Base-by-base conservation (phyloP, 345 rosid genomes). In the Clarkia xantiana region DNA sequence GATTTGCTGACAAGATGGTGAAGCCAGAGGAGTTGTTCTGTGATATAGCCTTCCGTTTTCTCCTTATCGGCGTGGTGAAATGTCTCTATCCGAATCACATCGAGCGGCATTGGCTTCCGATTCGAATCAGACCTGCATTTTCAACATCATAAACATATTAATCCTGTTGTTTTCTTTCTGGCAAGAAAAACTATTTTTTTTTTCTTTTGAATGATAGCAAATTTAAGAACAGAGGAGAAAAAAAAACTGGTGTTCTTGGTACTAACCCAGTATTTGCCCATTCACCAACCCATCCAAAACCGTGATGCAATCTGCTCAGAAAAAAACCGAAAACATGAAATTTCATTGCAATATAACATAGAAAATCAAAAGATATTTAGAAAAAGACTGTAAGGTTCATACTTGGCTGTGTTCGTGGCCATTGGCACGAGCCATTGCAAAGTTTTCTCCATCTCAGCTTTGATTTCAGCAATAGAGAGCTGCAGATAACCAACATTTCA, bases 221-320 rank as follows among this genome's bases (percentile, higher is more conserved):
- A 12, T 20, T 14, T 36, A 13, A 42, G 36, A 20, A 9, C 13
- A 44, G 13, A 25, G 11, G 17, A 41, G 59, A 42, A 53, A 25
- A 48, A 14, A 61, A 44, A 60, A 16, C 50, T 47, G 6, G 41
- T 44, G 20, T 20, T 59, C 43, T 18, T 3, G 44, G 44, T 15
- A 43, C 79, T 73, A 64, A 86, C 98, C 99, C 99, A 0, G 95
- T 76, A 62, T 90, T 87, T 9, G 99, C 99, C 99, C 99, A 93
- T 71, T 93, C 96, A 63, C 99, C 99, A 50, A 93, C 99, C 96
- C 99, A 93, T 48, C 99, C 99, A 54, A 93, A 87, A 51, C 99
- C 99, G 47, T 93, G 99, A 78, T 87, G 96, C 23, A 95, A 96
- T 64, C 99, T 67, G 67, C 20, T 49, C 52, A 47, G 73, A 61